Evolutionary conservation across 306 rosid species (phyloP).

Genomic region (Leucaena leucocephala): DNA sequence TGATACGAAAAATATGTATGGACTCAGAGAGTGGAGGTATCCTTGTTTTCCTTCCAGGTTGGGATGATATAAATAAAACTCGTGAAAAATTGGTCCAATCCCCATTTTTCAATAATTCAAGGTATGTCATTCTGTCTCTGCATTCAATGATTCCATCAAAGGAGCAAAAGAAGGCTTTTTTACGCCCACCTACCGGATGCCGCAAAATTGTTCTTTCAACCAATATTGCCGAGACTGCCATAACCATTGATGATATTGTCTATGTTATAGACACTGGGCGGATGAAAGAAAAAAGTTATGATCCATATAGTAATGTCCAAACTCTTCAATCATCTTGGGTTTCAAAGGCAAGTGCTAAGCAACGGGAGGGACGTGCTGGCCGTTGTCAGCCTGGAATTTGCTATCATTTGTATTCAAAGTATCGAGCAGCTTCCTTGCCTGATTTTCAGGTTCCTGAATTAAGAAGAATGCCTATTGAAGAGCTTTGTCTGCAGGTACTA

Average conservation of each 20-base stretch:
- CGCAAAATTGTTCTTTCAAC: constrained; percentile 94
- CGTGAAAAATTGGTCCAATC: constrained; percentile 61
- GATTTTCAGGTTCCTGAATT: constrained; percentile 92
- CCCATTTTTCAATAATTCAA: constrained; percentile 60
- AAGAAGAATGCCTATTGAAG: constrained; percentile 93
- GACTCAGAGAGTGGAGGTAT: constrained; percentile 89
- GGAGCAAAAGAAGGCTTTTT: constrained; percentile 85
- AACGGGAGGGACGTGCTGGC: constrained; percentile 97
- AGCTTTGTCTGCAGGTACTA: constrained; percentile 88
- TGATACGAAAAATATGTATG: constrained; percentile 69
- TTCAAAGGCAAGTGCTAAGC: constrained; percentile 95
- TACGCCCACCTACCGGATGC: constrained; percentile 62
- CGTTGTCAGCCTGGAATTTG: constrained; percentile 98
- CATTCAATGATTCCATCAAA: constrained; percentile 84
- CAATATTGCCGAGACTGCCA: constrained; percentile 93
- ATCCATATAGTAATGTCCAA: constrained; percentile 82
- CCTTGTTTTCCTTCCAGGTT: constrained; percentile 94
- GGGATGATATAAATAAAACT: constrained; percentile 91
- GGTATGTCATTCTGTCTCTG: constrained; percentile 61
- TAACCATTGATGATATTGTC: constrained; percentile 95
- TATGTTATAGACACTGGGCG: constrained; percentile 91
- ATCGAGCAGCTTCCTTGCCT: constrained; percentile 67
- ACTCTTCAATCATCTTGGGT: constrained; percentile 97
- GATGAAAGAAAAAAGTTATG: constrained; percentile 90
- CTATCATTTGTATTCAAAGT: constrained; percentile 81